These are phyloP conservation scores for Penicillium crystallinum DNA, from an alignment of 495 filamentous ascomycete species.

Conservation along the genomic window DNA sequence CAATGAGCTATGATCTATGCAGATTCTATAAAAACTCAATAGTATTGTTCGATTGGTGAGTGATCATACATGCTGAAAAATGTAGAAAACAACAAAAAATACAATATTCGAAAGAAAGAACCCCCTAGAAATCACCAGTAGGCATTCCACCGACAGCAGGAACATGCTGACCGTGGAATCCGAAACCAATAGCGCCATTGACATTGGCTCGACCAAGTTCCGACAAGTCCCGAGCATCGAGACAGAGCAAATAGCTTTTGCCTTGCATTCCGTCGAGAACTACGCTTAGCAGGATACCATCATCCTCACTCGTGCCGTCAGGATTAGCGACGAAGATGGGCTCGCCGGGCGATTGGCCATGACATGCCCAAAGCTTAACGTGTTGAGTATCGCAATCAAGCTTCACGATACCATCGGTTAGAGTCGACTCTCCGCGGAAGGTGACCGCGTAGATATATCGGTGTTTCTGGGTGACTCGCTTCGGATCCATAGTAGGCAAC, in stretches of 20 bases:
- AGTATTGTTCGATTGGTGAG: no score
- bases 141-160: constrained; percentile 18
- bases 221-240: constrained; percentile 60
- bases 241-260: constrained; percentile 63
- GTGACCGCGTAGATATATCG: constrained; percentile 62
- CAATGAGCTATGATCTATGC: no score
- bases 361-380: constrained; percentile 47
- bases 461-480: constrained; percentile 45
- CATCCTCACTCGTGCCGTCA: constrained; percentile 46
- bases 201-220: constrained; percentile 65
- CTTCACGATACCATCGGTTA: constrained; percentile 65
- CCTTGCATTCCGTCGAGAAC: constrained; percentile 60
- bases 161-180: constrained; percentile 68
- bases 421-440: constrained; percentile 52
- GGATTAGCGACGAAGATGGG: constrained; percentile 62
- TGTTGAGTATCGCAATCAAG: constrained; percentile 54
- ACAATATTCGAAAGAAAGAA: no score
- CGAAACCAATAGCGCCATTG: constrained; percentile 56
- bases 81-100: no score
- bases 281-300: constrained; percentile 66
- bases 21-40: no score
- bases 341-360: constrained; percentile 67
- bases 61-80: no score
- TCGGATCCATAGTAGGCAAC: constrained; percentile 64
- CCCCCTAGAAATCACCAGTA: constrained; percentile 30